Evolutionary conservation across 495 filamentous ascomycete species (phyloP).

Genomic region (Annulohypoxylon stygium): DNA sequence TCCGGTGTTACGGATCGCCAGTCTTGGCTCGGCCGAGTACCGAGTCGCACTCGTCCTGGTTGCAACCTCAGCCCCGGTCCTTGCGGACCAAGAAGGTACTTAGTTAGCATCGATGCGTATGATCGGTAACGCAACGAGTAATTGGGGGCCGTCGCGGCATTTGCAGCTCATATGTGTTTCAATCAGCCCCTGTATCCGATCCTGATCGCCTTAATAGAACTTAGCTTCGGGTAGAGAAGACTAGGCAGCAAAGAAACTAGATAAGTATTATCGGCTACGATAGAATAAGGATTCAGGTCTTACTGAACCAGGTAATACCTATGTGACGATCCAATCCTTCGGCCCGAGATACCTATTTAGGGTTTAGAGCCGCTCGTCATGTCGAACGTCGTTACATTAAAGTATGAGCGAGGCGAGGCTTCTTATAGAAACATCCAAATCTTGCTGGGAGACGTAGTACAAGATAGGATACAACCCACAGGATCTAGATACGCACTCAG

Average conservation of each 20-base stretch:
- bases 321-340: conserved; percentile 19
- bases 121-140: conserved; percentile 5
- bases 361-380: conserved; percentile 10
- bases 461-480: background rate
- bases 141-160: conserved; percentile 7
- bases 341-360: conserved; percentile 29
- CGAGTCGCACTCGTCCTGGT: background rate
- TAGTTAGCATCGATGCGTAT: background rate
- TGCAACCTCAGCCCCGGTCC: conserved; percentile 13
- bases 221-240: background rate
- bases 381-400: conserved; percentile 13
- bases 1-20: conserved; percentile 18
- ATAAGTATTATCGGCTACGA: background rate
- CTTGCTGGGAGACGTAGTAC: background rate
- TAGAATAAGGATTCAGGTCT: conserved; percentile 8
- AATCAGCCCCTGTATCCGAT: conserved; percentile 6
- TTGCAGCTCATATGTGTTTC: background rate
- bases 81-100: too few relatives aligned
- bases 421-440: background rate
- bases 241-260: background rate
- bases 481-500: background rate
- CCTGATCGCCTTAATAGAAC: background rate
- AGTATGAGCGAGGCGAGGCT: conserved; percentile 2
- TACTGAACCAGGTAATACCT: background rate
- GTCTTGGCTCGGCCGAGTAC: conserved; percentile 7